A percentile compares a stretch with the other conserved stretches of the same genome.
Evolutionary conservation across 2,329 filamentous ascomycete genomes (phyloP).

Genomic region (Fusarium sambucinum): DNA sequence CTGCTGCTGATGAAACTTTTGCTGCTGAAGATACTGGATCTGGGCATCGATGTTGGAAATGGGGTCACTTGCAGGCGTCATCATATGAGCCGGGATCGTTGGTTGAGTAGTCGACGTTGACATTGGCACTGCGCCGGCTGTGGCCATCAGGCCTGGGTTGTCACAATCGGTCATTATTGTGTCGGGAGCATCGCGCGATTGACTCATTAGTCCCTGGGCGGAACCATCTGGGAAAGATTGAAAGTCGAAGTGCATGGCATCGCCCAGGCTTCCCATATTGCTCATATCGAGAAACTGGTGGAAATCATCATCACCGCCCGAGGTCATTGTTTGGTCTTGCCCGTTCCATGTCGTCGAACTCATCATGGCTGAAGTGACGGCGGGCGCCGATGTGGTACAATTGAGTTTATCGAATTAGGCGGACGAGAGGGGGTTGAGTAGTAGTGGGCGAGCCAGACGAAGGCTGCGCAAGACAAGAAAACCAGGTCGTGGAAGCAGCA

Average conservation of each 20-base stretch:
- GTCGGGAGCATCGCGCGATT: slow-evolving; percentile 50
- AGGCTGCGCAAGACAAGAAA: slow-evolving; percentile 18
- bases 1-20: slow-evolving; percentile 71
- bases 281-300: slow-evolving; percentile 74
- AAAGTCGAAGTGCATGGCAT: slow-evolving; percentile 71
- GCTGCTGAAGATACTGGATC: slow-evolving; percentile 74
- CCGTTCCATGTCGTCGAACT: slow-evolving; percentile 66
- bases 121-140: slow-evolving; percentile 57
- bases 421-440: slow-evolving; percentile 31
- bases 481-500: slow-evolving; percentile 19
- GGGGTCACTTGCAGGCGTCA: slow-evolving; percentile 61
- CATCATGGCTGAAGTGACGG: slow-evolving; percentile 59
- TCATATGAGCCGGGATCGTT: slow-evolving; percentile 61
- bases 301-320: slow-evolving; percentile 69
- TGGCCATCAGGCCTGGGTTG: slow-evolving; percentile 49
- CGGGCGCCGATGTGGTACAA: slow-evolving; percentile 22
- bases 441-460: slow-evolving; percentile 9
- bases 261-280: slow-evolving; percentile 64
- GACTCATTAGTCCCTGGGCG: slow-evolving; percentile 51
- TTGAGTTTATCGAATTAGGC: slow-evolving; percentile 16
- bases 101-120: slow-evolving; percentile 60
- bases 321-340: slow-evolving; percentile 67
- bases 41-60: slow-evolving; percentile 73
- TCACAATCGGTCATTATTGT: slow-evolving; percentile 54
- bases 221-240: slow-evolving; percentile 62